These are phyloP conservation scores for Brassica incana DNA, from an alignment of 345 rosid species.

Conservation along the genomic window DNA sequence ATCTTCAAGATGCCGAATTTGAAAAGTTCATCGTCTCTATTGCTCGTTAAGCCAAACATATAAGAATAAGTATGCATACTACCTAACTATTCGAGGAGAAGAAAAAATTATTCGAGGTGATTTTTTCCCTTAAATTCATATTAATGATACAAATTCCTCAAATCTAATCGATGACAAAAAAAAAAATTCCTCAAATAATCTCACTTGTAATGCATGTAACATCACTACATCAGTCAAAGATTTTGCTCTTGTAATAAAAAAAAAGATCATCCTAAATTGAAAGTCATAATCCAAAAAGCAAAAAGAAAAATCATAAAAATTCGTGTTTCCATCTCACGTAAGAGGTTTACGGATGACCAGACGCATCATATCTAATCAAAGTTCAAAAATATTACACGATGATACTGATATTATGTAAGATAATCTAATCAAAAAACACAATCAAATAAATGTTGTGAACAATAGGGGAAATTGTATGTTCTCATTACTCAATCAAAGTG, in stretches of 20 bases:
- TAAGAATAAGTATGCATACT: neutral
- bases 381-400: neutral
- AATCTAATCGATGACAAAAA: neutral
- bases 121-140: neutral
- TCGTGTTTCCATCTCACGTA: neutral
- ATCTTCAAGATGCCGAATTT: constrained; percentile 16
- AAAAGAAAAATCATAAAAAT: neutral
- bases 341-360: neutral
- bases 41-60: neutral
- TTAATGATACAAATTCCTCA: neutral
- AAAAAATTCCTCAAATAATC: neutral
- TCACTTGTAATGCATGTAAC: neutral
- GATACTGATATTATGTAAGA: neutral
- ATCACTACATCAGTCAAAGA: neutral
- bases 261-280: neutral
- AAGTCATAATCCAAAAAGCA: neutral
- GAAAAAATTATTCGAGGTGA: neutral
- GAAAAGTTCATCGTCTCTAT: neutral
- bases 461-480: too few relatives aligned
- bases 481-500: too few relatives aligned
- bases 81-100: neutral
- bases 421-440: neutral
- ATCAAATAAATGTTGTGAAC: neutral
- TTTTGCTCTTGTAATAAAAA: neutral
- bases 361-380: neutral